Percentiles rank a stretch among this genome's conserved stretches.
phyloP scores from a whole-genome alignment of 495 filamentous ascomycete species.

The Aspergillus mulundensis region DNA sequence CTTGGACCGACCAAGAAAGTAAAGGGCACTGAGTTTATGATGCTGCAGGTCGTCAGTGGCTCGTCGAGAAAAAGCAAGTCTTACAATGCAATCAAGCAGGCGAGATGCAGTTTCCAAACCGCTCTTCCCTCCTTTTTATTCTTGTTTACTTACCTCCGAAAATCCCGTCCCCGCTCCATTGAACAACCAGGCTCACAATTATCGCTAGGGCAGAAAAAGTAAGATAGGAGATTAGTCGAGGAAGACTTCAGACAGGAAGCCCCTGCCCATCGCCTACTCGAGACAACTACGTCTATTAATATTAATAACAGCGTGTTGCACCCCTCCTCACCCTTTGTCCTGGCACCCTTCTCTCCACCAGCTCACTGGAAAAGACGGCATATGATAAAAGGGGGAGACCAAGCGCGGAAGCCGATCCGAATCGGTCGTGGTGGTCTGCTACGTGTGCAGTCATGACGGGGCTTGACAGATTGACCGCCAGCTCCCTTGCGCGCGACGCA shows the following conservation, averaged over 20 bases:
- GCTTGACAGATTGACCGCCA: constrained; percentile 22
- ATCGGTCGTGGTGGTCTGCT: constrained; percentile 24
- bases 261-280: neutral
- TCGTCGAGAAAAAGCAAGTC: constrained; percentile 1
- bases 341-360: constrained; percentile 7
- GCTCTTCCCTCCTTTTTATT: neutral
- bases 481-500: constrained; percentile 16
- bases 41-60: constrained; percentile 23
- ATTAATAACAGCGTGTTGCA: neutral
- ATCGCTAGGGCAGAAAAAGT: neutral
- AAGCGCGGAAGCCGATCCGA: constrained; percentile 25
- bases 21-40: constrained; percentile 41
- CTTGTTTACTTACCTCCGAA: constrained; percentile 28
- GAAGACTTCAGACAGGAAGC: neutral
- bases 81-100: constrained; percentile 2
- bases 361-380: neutral
- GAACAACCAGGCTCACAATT: constrained; percentile 7
- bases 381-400: constrained; percentile 5
- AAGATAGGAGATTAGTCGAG: constrained; percentile 5
- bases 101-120: neutral
- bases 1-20: constrained; percentile 48
- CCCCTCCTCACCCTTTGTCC: neutral
- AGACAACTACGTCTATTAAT: constrained; percentile 1
- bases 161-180: constrained; percentile 33
- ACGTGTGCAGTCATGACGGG: constrained; percentile 38